Base-by-base conservation (phyloP, 2,329 filamentous ascomycete species). In the Botrytis cinerea region DNA sequence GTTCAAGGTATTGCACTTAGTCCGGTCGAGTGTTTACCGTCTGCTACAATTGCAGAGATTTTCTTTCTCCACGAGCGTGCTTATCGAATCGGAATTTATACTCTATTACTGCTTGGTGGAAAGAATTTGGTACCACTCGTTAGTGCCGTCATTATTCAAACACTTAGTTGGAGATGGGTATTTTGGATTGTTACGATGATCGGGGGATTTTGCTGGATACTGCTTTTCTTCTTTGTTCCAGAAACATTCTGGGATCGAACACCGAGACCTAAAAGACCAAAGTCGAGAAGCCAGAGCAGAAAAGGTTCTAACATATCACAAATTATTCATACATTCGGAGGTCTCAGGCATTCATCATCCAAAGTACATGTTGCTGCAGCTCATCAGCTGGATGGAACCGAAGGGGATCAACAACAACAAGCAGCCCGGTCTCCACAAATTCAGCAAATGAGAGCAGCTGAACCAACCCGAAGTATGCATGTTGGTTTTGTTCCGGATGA, bases 241-340 rank as follows among this genome's bases (percentile, higher is more conserved):
- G 95, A 98, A 83, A 97, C 94, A 0, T 98, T 97, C 77, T 98
- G 95, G 95, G 94, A 98, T 81, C 87, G 95, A 66, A 91, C 92
- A 3, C 94, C 95, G 38, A 75, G 78, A n/a, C 76, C 79, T 28
- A 72, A 68, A 38, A 59, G 46, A 35, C 1, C 48, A 16, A 51
- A 51, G 35, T 40, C 71, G 10, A 54, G 25, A 25, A 78, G 76
- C 32, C 40, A 28, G 9, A 77, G 75, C 59, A 75, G 75, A 59
- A 74, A 71, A 62, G 9, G 48, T 20, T 75, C 76, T 5, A 74
- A 70, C 43, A 72, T 75, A 32, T 68, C 71, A 10, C 76, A 77
- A 28, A 35, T 78, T 9, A 76, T 79, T 60, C 73, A 75, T 14
- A 69, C 57, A 22, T 73, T 67, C 5, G 64, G 64, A 54, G 32